phyloP scores from a whole-genome alignment of 257 asterid genomes.

The Dorcoceras hygrometricum region DNA sequence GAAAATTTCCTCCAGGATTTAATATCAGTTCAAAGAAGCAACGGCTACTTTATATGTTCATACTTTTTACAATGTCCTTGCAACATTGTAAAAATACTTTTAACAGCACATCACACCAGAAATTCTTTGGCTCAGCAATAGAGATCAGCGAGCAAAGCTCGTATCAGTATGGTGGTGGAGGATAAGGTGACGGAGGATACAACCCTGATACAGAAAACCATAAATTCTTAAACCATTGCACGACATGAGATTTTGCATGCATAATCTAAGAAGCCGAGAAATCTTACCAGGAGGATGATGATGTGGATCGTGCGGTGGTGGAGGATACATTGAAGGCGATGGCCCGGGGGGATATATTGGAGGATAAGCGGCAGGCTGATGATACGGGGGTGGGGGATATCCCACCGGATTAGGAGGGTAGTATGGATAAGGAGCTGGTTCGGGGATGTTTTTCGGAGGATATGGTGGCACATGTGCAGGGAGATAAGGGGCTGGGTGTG shows the following conservation, averaged over 20 bases:
- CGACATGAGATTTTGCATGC: not conserved
- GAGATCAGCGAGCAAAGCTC: not conserved
- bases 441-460: not conserved
- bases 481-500: not conserved
- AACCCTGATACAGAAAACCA: not conserved
- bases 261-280: not conserved
- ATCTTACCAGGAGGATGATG: not conserved
- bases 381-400: not conserved
- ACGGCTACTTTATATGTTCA: no score
- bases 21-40: no score
- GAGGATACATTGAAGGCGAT: not conserved
- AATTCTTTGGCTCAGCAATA: not conserved
- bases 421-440: not conserved
- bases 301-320: not conserved
- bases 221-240: no score
- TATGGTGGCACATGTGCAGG: not conserved
- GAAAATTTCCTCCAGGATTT: no score
- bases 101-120: not conserved
- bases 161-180: conserved; percentile 39
- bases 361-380: not conserved
- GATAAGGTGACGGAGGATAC: conserved; percentile 34
- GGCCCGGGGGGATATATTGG: not conserved
- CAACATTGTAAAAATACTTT: not conserved
- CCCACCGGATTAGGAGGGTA: not conserved
- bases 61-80: not conserved